A percentile compares a stretch with the other conserved stretches of the same genome.
phyloP scores from a whole-genome alignment of 805 yeast genomes.

The Cyberlindnera mrakii region DNA sequence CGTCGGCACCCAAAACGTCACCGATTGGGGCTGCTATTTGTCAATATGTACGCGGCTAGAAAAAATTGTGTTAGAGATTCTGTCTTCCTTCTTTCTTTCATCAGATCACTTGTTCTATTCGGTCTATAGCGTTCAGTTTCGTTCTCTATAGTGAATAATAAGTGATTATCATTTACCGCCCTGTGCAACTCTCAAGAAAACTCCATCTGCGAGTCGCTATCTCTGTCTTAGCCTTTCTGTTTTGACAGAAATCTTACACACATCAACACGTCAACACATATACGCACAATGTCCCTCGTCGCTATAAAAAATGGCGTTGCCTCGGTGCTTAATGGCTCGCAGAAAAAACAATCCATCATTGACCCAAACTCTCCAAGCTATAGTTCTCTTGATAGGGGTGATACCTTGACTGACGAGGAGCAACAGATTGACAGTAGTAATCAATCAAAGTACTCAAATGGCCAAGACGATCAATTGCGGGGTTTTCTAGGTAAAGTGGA shows the following conservation, averaged over 20 bases:
- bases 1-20: too few species aligned
- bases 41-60: too few species aligned
- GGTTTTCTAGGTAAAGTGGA: slow-evolving; percentile 52
- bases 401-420: slow-evolving; percentile 3
- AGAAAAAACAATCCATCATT: slow-evolving; percentile 6
- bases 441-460: slow-evolving; percentile 2
- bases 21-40: too few species aligned
- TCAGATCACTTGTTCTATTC: too few species aligned
- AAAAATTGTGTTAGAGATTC: too few species aligned
- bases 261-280: background rate
- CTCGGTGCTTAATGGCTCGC: slow-evolving; percentile 8
- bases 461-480: slow-evolving; percentile 3
- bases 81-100: too few species aligned
- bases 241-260: background rate
- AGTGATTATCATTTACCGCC: too few species aligned
- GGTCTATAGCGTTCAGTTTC: too few species aligned
- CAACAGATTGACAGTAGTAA: background rate
- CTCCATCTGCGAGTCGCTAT: too few species aligned
- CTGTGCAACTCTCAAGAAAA: too few species aligned
- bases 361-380: slow-evolving; percentile 11
- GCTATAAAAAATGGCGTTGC: slow-evolving; percentile 22
- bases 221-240: too few species aligned
- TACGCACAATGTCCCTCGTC: slow-evolving; percentile 19
- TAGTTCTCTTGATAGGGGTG: slow-evolving; percentile 13
- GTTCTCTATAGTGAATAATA: too few species aligned